Percentiles rank a stretch among this genome's conserved stretches.
Evolutionary conservation across 2,329 filamentous ascomycete genomes (phyloP).

Genomic region (Talaromyces islandicus): DNA sequence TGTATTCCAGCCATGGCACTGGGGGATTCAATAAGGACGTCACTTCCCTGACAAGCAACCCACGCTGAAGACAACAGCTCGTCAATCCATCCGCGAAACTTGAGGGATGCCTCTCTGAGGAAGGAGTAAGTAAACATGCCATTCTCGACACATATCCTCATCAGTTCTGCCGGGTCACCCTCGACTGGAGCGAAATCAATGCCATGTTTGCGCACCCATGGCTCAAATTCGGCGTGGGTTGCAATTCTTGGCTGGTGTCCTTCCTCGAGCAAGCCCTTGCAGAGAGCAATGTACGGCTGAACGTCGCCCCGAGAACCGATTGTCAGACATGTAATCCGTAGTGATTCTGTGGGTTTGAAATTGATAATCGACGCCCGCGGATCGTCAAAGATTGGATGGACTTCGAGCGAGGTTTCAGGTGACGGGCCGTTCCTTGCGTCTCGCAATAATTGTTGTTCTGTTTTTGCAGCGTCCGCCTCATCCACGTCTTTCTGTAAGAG

Average conservation of each 20-base stretch:
- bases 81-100: constrained; percentile 93
- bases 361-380: constrained; percentile 80
- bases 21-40: constrained; percentile 89
- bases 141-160: constrained; percentile 93
- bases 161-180: constrained; percentile 87
- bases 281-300: constrained; percentile 93
- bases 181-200: constrained; percentile 87
- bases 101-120: constrained; percentile 75
- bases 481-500: constrained; percentile 63
- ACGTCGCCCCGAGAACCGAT: constrained; percentile 95
- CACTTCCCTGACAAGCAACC: constrained; percentile 75
- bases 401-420: constrained; percentile 33
- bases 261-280: constrained; percentile 81
- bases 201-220: constrained; percentile 85
- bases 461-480: constrained; percentile 67
- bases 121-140: constrained; percentile 96
- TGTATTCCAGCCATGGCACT: constrained; percentile 97
- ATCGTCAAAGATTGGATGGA: constrained; percentile 83
- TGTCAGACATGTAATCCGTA: constrained; percentile 86
- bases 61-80: constrained; percentile 77
- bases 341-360: constrained; percentile 74
- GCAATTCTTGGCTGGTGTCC: constrained; percentile 84
- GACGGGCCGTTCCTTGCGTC: constrained; percentile 56
- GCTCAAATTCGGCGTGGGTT: constrained; percentile 83
- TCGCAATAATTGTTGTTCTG: constrained; percentile 74